Percentiles rank a stretch among this genome's conserved stretches.
Evolutionary conservation across 2,329 filamentous ascomycete genomes (phyloP).

Genomic region (Fusarium phyllophilum): DNA sequence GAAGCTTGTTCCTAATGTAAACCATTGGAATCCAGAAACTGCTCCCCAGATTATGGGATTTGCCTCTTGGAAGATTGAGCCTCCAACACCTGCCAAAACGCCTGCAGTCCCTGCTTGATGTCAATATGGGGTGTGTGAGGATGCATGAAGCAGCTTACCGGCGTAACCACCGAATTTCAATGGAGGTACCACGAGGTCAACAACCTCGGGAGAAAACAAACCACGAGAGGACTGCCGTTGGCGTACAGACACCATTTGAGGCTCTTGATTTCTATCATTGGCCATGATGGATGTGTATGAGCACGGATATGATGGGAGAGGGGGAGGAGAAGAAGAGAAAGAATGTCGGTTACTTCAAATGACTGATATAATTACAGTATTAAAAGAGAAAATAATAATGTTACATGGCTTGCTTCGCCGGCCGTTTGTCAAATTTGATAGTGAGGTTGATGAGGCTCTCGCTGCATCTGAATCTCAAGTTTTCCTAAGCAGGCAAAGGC

Average conservation of each 20-base stretch:
- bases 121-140: constrained; percentile 27
- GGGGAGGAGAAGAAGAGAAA: background rate
- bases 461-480: constrained; percentile 11
- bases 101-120: constrained; percentile 65
- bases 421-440: constrained; percentile 8
- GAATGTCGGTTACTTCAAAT: background rate
- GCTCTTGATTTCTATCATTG: constrained; percentile 25
- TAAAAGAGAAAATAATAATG: constrained; percentile 15
- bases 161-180: constrained; percentile 68
- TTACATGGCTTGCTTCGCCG: constrained; percentile 33
- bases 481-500: constrained; percentile 23
- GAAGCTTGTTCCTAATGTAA: constrained; percentile 78
- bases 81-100: constrained; percentile 71
- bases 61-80: constrained; percentile 75
- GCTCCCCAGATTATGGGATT: constrained; percentile 77
- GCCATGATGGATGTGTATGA: constrained; percentile 28
- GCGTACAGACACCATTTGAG: constrained; percentile 34
- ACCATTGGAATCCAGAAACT: constrained; percentile 82
- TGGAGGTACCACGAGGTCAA: constrained; percentile 60
- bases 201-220: constrained; percentile 55
- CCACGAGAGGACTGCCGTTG: constrained; percentile 47
- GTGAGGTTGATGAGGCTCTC: constrained; percentile 30
- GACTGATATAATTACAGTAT: constrained; percentile 17
- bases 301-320: background rate
- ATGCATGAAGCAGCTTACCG: constrained; percentile 54